Percentiles rank a stretch among this genome's conserved stretches.
These are phyloP conservation scores for Fagopyrum esculentum DNA, from an alignment of 148 eudicot genomes.

Conservation along the genomic window DNA sequence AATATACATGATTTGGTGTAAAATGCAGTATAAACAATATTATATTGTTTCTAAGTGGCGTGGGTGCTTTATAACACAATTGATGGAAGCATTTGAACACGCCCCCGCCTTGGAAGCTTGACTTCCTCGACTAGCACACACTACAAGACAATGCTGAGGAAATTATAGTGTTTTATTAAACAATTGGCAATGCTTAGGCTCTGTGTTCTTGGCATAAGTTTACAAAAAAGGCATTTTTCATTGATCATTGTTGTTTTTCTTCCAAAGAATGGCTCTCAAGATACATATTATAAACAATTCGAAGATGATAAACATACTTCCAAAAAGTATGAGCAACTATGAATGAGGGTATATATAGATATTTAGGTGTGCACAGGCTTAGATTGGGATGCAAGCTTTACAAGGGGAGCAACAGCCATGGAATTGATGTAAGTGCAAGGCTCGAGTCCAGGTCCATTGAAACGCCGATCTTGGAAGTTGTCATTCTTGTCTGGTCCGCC, in stretches of 20 bases:
- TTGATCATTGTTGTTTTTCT: neutral
- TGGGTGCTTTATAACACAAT: too few relatives aligned
- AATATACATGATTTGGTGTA: too few relatives aligned
- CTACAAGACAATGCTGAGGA: too few relatives aligned
- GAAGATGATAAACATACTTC: neutral
- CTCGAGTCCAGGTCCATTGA: slow-evolving; percentile 42
- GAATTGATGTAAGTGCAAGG: slow-evolving; percentile 78
- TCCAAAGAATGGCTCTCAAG: neutral
- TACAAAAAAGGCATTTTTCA: neutral
- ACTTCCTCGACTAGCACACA: too few relatives aligned
- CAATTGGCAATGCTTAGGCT: too few relatives aligned
- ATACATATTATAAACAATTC: neutral
- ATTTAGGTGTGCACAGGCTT: neutral
- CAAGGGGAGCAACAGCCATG: slow-evolving; percentile 64
- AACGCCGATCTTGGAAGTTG: slow-evolving; percentile 51
- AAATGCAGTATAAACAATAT: too few relatives aligned
- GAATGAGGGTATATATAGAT: neutral
- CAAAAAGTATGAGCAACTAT: neutral
- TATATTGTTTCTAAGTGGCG: too few relatives aligned
- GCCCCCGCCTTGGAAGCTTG: too few relatives aligned
- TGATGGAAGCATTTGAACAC: too few relatives aligned
- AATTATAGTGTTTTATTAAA: too few relatives aligned
- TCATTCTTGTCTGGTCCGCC: slow-evolving; percentile 83
- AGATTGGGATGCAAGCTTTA: slow-evolving; percentile 41
- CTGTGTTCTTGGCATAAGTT: neutral